phyloP scores from a whole-genome alignment of 768 basidiomycete species.

The Lactarius akahatsu region DNA sequence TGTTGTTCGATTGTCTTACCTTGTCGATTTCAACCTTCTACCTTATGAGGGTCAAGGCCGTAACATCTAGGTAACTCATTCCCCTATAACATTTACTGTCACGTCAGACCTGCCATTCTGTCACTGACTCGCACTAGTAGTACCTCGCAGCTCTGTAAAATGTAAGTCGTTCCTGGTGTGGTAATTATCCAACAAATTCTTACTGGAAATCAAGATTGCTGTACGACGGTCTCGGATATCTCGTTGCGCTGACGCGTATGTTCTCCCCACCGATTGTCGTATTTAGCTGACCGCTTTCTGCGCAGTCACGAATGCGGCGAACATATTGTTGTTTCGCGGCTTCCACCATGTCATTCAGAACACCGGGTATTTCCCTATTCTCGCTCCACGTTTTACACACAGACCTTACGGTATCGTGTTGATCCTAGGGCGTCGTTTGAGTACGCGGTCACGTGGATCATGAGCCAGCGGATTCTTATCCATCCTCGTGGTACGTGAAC shows the following conservation, averaged over 20 bases:
- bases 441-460: slow-evolving; percentile 39
- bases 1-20: slow-evolving; percentile 55
- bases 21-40: slow-evolving; percentile 51
- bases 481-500: slow-evolving; percentile 35
- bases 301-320: slow-evolving; percentile 33
- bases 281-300: background rate
- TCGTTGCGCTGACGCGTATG: slow-evolving; percentile 51
- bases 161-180: slow-evolving; percentile 30
- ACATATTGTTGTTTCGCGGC: slow-evolving; percentile 34
- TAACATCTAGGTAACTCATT: slow-evolving; percentile 34
- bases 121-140: slow-evolving; percentile 29
- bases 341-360: slow-evolving; percentile 30
- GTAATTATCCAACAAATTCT: background rate
- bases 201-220: slow-evolving; percentile 49
- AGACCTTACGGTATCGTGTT: background rate
- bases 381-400: background rate
- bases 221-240: slow-evolving; percentile 65
- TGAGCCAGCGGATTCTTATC: slow-evolving; percentile 39
- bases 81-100: background rate
- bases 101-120: background rate
- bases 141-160: slow-evolving; percentile 31
- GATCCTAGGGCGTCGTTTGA: slow-evolving; percentile 35
- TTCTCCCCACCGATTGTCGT: background rate
- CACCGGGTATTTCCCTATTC: slow-evolving; percentile 15
- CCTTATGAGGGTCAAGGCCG: slow-evolving; percentile 48